phyloP scores from a whole-genome alignment of 441 rosid genomes.

The Pelargonium fulgidum region DNA sequence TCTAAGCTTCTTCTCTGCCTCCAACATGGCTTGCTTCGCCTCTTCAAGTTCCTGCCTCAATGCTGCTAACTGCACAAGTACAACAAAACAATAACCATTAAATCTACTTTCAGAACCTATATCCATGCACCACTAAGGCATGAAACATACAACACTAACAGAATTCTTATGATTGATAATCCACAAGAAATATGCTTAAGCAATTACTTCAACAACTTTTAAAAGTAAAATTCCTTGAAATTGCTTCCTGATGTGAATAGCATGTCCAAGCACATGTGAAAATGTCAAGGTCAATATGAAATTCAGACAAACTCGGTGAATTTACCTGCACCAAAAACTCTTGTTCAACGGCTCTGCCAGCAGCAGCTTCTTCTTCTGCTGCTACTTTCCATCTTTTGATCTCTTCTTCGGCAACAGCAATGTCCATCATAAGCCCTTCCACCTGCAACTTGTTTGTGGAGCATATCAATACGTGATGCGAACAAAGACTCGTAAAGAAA shows the following conservation, averaged over 20 bases:
- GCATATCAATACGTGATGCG: conserved; percentile 14
- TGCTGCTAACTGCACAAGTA: conserved; percentile 43
- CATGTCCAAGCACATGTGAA: neutral
- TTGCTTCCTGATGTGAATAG: neutral
- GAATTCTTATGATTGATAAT: neutral
- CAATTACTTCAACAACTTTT: neutral
- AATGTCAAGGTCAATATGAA: conserved; percentile 5
- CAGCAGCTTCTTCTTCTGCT: conserved; percentile 98
- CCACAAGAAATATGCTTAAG: neutral
- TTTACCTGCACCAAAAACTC: conserved; percentile 67
- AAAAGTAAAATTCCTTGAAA: neutral
- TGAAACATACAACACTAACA: no score
- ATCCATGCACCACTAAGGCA: neutral
- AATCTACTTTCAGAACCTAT: no score
- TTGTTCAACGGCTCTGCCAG: conserved; percentile 86
- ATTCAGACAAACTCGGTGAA: neutral
- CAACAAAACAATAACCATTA: neutral
- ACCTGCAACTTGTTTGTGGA: conserved; percentile 38
- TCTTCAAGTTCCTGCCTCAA: conserved; percentile 82
- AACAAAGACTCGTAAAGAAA: neutral
- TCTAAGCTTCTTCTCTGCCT: conserved; percentile 77
- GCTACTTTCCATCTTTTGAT: conserved; percentile 93
- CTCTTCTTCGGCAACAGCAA: conserved; percentile 96
- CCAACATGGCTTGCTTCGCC: conserved; percentile 54
- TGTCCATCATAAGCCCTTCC: conserved; percentile 94